Evolutionary conservation across 1,284 basidiomycete species (phyloP).

Genomic region (Ceratorhiza oryzae-sativae): DNA sequence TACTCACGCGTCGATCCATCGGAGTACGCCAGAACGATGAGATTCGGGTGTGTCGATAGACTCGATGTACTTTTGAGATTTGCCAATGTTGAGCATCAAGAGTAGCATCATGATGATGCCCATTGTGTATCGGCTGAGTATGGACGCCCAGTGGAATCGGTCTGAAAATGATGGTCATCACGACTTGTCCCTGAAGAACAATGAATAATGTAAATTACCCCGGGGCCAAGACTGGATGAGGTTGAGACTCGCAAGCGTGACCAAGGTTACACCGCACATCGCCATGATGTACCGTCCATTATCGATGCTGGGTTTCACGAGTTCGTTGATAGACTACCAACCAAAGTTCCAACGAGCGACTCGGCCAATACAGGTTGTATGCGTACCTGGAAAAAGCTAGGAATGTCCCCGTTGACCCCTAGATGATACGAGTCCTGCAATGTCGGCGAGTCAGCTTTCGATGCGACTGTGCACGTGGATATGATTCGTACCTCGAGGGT

Average conservation of each 20-base stretch:
- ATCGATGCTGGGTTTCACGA: neutral
- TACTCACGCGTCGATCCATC: constrained; percentile 19
- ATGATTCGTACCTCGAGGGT: neutral
- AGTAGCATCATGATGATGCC: constrained; percentile 3
- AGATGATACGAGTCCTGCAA: too few relatives aligned
- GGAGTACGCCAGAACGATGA: neutral
- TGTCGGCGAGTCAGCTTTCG: too few relatives aligned
- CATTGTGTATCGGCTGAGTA: constrained; percentile 23
- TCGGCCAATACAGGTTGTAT: neutral
- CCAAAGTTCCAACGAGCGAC: too few relatives aligned
- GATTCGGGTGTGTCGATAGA: neutral
- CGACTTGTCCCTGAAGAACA: neutral
- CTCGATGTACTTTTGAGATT: neutral
- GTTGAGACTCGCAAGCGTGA: constrained; percentile 22
- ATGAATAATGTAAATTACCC: neutral
- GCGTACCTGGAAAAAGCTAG: neutral
- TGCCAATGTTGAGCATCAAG: constrained; percentile 19
- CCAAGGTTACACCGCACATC: constrained; percentile 19
- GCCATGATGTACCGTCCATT: constrained; percentile 33
- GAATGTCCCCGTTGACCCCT: neutral
- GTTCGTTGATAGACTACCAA: neutral
- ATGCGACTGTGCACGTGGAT: too few relatives aligned
- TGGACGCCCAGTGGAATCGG: constrained; percentile 30
- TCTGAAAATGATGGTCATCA: neutral
- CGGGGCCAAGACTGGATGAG: constrained; percentile 33